Conservation (phyloP, 2,329 filamentous ascomycete species). For the Echinosphaeria canescens region DNA sequence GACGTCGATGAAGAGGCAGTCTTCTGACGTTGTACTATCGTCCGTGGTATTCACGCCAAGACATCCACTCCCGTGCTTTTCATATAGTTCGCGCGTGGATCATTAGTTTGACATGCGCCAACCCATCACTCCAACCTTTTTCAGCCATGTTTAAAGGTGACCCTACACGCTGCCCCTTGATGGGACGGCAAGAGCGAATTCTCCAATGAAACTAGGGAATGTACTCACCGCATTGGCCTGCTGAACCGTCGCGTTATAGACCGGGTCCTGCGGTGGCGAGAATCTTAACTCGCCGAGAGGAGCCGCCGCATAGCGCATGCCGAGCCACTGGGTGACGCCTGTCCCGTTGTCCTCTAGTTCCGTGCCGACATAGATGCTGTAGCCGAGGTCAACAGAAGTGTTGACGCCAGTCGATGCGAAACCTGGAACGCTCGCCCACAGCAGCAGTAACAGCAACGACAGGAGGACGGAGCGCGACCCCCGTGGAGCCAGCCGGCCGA, state of each 20-base stretch:
- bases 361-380: conserved; percentile 41
- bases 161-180: too few relatives aligned
- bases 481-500: too few relatives aligned
- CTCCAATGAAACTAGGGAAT: neutral
- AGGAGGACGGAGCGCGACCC: too few relatives aligned
- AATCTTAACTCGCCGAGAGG: conserved; percentile 47
- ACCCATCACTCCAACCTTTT: too few relatives aligned
- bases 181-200: too few relatives aligned
- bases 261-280: conserved; percentile 41
- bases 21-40: conserved; percentile 22
- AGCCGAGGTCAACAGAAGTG: conserved; percentile 35
- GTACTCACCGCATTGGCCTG: conserved; percentile 27
- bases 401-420: too few relatives aligned
- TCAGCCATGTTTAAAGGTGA: too few relatives aligned
- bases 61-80: too few relatives aligned
- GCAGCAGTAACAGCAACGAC: too few relatives aligned
- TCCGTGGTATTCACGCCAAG: conserved; percentile 4
- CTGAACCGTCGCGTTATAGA: conserved; percentile 18
- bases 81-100: too few relatives aligned
- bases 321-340: conserved; percentile 50
- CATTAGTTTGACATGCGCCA: too few relatives aligned
- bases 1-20: conserved; percentile 48
- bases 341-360: conserved; percentile 19
- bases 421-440: too few relatives aligned
- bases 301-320: conserved; percentile 52